Evolutionary conservation across 768 basidiomycete genomes (phyloP).

Genomic region (Mycena polygramma): DNA sequence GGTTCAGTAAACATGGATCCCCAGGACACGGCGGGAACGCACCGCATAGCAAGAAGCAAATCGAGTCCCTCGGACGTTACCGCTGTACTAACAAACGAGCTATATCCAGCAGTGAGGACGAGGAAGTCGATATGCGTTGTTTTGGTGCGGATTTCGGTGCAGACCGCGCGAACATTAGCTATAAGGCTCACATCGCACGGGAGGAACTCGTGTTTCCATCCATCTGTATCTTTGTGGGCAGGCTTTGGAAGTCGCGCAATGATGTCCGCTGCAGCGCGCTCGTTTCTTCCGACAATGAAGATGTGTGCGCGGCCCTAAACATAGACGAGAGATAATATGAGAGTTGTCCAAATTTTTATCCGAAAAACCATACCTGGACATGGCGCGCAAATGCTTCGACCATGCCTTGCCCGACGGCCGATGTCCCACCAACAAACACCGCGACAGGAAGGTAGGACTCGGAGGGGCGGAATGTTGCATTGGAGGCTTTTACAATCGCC

Average conservation of each 20-base stretch:
- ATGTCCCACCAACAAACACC: constrained; percentile 38
- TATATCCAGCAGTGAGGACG: constrained; percentile 47
- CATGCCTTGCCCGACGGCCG: constrained; percentile 48
- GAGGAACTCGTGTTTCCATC: constrained; percentile 48
- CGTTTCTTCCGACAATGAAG: constrained; percentile 53
- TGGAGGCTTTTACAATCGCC: constrained; percentile 32
- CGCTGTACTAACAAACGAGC: constrained; percentile 42
- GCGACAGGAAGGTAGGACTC: constrained; percentile 34
- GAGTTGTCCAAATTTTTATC: too few relatives aligned
- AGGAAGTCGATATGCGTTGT: constrained; percentile 47
- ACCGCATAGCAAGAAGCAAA: constrained; percentile 38
- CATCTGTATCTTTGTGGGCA: not conserved
- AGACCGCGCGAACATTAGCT: constrained; percentile 47
- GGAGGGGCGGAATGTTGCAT: constrained; percentile 31
- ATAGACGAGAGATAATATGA: too few relatives aligned
- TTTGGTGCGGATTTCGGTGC: constrained; percentile 44
- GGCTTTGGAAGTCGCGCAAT: constrained; percentile 47
- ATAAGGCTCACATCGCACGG: constrained; percentile 51
- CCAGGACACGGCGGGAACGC: not conserved
- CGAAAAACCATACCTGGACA: too few relatives aligned
- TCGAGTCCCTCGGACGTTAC: constrained; percentile 53
- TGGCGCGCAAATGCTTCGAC: constrained; percentile 50
- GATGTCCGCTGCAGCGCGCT: constrained; percentile 47
- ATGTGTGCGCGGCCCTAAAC: constrained; percentile 51
- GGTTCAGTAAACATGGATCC: not conserved